Conservation (phyloP, 2,329 filamentous ascomycete species). For the Monosporascus sp. region DNA sequence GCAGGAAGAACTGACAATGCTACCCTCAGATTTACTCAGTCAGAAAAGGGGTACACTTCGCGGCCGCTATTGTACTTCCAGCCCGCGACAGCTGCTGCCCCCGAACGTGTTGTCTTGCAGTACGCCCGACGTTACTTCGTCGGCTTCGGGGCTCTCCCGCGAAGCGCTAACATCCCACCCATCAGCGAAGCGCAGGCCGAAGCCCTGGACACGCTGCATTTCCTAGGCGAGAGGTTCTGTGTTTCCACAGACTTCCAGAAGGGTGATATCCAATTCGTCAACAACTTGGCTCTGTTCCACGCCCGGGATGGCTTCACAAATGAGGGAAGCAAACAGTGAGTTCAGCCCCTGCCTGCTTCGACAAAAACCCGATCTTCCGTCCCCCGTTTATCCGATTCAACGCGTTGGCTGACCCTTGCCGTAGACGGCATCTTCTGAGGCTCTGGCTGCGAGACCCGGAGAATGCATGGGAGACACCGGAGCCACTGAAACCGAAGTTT, state of each 20-base stretch:
- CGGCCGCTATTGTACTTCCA: slow-evolving; percentile 54
- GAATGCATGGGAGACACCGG: slow-evolving; percentile 43
- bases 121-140: slow-evolving; percentile 57
- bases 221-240: slow-evolving; percentile 40
- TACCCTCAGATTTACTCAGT: slow-evolving; percentile 44
- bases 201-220: slow-evolving; percentile 47
- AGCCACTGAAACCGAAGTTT: slow-evolving; percentile 42
- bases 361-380: too few species aligned
- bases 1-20: too few species aligned
- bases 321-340: slow-evolving; percentile 38
- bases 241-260: slow-evolving; percentile 41
- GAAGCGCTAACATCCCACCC: slow-evolving; percentile 49
- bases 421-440: slow-evolving; percentile 42
- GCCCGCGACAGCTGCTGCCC: slow-evolving; percentile 35
- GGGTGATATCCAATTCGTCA: slow-evolving; percentile 51
- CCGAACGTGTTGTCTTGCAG: slow-evolving; percentile 54
- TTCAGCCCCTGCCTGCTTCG: slow-evolving; percentile 1
- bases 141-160: slow-evolving; percentile 49
- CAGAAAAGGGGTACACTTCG: slow-evolving; percentile 37
- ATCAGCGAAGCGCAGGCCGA: slow-evolving; percentile 49
- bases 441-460: slow-evolving; percentile 47
- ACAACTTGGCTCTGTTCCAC: slow-evolving; percentile 51
- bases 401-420: too few species aligned
- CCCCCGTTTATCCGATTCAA: too few species aligned
- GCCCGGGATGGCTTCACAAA: slow-evolving; percentile 45